A percentile compares a stretch with the other conserved stretches of the same genome.
Conservation (phyloP, 106 monocot genomes). For the Ottelia alismoides region DNA sequence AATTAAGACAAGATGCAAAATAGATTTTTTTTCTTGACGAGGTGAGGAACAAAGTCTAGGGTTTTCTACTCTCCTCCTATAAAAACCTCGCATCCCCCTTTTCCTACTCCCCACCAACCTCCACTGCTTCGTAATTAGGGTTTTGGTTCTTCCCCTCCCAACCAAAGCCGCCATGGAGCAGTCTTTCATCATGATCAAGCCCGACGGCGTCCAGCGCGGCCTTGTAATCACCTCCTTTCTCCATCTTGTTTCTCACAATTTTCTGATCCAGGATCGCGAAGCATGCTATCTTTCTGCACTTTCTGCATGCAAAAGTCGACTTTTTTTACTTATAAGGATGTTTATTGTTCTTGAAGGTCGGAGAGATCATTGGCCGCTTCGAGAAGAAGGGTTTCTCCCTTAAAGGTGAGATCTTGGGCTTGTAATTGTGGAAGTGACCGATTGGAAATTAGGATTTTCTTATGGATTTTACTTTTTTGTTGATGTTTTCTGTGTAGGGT, state of each 20-base stretch:
- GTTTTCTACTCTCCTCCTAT: too few relatives aligned
- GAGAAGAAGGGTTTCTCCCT: slow-evolving; percentile 94
- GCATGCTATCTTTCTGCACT: neutral
- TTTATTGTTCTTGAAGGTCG: slow-evolving; percentile 28
- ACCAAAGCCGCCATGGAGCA: slow-evolving; percentile 70
- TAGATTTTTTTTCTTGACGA: too few relatives aligned
- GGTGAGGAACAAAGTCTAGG: too few relatives aligned
- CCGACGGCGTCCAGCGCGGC: slow-evolving; percentile 90
- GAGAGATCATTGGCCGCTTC: slow-evolving; percentile 76
- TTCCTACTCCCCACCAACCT: too few relatives aligned
- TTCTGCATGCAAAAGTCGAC: neutral
- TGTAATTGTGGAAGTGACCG: too few relatives aligned
- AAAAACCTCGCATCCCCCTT: too few relatives aligned
- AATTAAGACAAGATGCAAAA: too few relatives aligned
- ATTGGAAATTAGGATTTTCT: too few relatives aligned
- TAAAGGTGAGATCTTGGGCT: slow-evolving; percentile 46
- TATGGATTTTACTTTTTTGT: too few relatives aligned
- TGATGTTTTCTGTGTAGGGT: slow-evolving; percentile 23
- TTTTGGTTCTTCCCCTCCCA: too few relatives aligned
- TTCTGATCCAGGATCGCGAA: too few relatives aligned
- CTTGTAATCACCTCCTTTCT: slow-evolving; percentile 27
- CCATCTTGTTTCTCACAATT: neutral
- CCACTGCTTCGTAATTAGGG: too few relatives aligned
- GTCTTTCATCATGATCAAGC: slow-evolving; percentile 97
- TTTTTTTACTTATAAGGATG: slow-evolving; percentile 1